Percentiles rank a stretch among this genome's conserved stretches.
phyloP scores from a whole-genome alignment of 2,329 filamentous ascomycete species.

The Monilinia fructicola region DNA sequence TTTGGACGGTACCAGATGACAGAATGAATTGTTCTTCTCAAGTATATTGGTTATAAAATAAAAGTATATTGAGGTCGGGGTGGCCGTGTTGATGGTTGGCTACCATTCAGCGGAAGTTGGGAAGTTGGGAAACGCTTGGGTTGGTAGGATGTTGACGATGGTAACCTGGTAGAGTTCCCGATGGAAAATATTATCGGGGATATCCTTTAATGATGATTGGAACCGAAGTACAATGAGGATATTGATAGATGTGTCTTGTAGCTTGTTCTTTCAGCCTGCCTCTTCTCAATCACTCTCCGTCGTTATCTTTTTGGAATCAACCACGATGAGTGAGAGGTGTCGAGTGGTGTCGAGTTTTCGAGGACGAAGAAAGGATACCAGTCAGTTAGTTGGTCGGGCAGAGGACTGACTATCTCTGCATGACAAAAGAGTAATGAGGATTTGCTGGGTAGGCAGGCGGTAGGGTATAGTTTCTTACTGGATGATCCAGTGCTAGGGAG shows the following conservation, averaged over 20 bases:
- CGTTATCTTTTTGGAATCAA: not conserved
- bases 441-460: conserved; percentile 1
- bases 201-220: not conserved
- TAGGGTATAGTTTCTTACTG: not conserved
- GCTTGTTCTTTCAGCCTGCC: not conserved
- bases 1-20: not conserved
- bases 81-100: conserved; percentile 21
- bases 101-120: conserved; percentile 4
- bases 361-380: conserved; percentile 8
- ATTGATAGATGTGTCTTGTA: not conserved
- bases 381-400: not conserved
- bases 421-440: conserved; percentile 3
- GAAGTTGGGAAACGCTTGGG: conserved; percentile 1
- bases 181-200: conserved; percentile 2
- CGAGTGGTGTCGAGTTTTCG: conserved; percentile 14
- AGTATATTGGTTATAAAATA: not conserved
- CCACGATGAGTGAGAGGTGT: not conserved
- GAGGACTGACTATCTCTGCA: conserved; percentile 4
- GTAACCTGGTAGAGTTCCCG: conserved; percentile 10
- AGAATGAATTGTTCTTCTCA: not conserved
- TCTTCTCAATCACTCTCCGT: not conserved
- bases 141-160: conserved; percentile 11
- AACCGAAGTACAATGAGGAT: not conserved
- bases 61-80: conserved; percentile 6
- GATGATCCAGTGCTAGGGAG: conserved; percentile 2